Conservation (phyloP, 2,329 filamentous ascomycete genomes). For the Cercospora berteroae region DNA sequence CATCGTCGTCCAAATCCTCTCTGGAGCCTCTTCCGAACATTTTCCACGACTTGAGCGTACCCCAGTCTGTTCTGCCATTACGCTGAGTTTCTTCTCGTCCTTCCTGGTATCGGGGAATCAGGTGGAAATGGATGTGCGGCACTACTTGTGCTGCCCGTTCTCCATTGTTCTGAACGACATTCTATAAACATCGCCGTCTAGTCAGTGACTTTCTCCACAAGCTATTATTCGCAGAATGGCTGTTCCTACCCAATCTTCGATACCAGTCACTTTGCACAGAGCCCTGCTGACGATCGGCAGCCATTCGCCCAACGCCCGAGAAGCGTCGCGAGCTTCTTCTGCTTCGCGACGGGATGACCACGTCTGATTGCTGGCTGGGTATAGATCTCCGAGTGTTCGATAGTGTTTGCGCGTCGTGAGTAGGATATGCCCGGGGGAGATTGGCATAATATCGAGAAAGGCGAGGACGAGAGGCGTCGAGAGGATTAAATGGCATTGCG, state of each 20-base stretch:
- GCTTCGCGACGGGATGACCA: conserved; percentile 24
- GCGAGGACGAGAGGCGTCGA: conserved; percentile 75
- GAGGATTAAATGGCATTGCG: conserved; percentile 62
- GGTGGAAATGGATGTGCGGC: conserved; percentile 89
- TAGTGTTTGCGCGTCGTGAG: conserved; percentile 76
- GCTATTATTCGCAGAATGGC: not conserved
- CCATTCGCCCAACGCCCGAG: conserved; percentile 45
- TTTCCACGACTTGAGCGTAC: conserved; percentile 62
- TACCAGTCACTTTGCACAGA: conserved; percentile 65
- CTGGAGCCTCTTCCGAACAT: conserved; percentile 77
- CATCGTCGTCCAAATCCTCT: conserved; percentile 73
- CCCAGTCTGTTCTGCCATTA: conserved; percentile 48
- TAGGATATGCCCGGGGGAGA: conserved; percentile 78
- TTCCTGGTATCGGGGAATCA: conserved; percentile 73
- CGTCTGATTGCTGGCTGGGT: conserved; percentile 18
- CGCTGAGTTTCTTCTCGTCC: conserved; percentile 51
- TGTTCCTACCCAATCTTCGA: conserved; percentile 66
- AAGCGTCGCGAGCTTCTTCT: conserved; percentile 21
- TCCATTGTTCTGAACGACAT: conserved; percentile 94
- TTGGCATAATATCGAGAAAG: conserved; percentile 90
- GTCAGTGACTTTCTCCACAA: not conserved
- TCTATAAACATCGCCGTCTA: conserved; percentile 41
- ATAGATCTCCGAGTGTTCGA: conserved; percentile 71
- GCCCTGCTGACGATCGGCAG: conserved; percentile 72
- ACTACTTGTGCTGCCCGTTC: conserved; percentile 88